Evolutionary conservation across 2,329 filamentous ascomycete genomes (phyloP), one percentile per base, ranked within the genome.

Genomic region (Epichloe gansuensis): DNA sequence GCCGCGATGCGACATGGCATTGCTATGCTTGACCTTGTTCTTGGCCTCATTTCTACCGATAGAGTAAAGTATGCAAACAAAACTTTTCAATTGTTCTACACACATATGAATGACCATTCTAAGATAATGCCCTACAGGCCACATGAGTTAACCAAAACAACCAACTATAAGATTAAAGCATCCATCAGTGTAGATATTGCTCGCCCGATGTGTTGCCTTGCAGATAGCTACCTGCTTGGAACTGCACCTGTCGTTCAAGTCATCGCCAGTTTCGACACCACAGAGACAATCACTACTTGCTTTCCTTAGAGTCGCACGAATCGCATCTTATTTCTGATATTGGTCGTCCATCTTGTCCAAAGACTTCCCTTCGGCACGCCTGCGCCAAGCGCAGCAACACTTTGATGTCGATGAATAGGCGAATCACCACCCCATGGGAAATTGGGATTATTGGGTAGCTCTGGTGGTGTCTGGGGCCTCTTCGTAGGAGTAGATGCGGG

Each of bases 361-460:
- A 53, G 38, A 28, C 52, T 54, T 23, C 52, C 57, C 21, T 53
- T 52, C 38, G 47, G 48, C 23, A 59, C 53, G 23, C 61, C 62
- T n/a, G 58, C 51, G 34, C 58, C 54, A 3, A 64, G 57, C n/a
- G 58, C 57, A 7, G 59, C 60, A 47, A 62, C 58, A 50, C 65
- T 64, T 34, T 63, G 62, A 48, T 69, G 65, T 5, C 67, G 66
- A 54, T 70, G 67, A 37, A 65, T 53, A 1, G 67, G 67, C 39
- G 62, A 67, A 55, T 63, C 60, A 34, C 63, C 65, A 11, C 66
- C 68, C 68, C 68, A 70, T 2, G 68, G 67, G 28, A 61, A 69
- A 53, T 67, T 65, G 15, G 64, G 60, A 34, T 66, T 64, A 2
- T 59, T 57, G 5, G 66, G 63, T 35, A 67, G 52, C 8, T 54